Evolutionary conservation across 2,329 filamentous ascomycete species (phyloP), one percentile per base, ranked within the genome.

Genomic region (Ophiostoma fasciatum): DNA sequence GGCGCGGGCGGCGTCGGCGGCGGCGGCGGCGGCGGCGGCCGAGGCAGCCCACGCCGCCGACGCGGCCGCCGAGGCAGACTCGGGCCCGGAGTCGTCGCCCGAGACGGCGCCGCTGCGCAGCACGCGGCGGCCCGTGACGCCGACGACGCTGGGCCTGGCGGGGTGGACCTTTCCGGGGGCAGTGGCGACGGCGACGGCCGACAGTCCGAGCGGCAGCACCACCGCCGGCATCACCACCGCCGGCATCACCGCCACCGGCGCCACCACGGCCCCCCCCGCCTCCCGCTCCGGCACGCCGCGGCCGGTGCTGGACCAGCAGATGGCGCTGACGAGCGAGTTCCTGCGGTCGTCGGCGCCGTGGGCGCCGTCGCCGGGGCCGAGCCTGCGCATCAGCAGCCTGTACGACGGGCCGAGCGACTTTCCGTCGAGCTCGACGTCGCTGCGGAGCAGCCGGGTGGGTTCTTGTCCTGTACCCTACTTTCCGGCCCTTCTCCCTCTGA

Each of bases 341-440:
- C 37, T 38, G 35, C 23, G 38, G 10, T 28, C 40, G 12, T 28
- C 35, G 25, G 31, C 41, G 19, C 28, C 31, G 7, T 42, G 31
- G 35, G 39, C 43, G 9, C 43, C 43, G 4, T 45, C 41, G 15
- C 37, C 41, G 9, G 41, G 43, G 2, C 41, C 39, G 6, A 37
- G 37, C 15, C 31, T 32, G 7, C 43, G 41, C 4, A 35, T 42
- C 15, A 42, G 36, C 34, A 43, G 41, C 13, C 37, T 45, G 18
- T 45, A 41, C 18, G 43, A 43, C 14, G 35, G 27, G 2, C 38
- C 37, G 8, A 34, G 40, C 38, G 40, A 41, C n/a, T 38, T 40
- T 10, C 37, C 38, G 15, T 43, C 41, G 9, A 37, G 31, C 13
- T 19, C 41, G 4, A 39, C 39, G 10, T 43, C 43, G 17, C 31